Conservation (phyloP, 352 stramenopile species). For the Pythium monospermum region DNA sequence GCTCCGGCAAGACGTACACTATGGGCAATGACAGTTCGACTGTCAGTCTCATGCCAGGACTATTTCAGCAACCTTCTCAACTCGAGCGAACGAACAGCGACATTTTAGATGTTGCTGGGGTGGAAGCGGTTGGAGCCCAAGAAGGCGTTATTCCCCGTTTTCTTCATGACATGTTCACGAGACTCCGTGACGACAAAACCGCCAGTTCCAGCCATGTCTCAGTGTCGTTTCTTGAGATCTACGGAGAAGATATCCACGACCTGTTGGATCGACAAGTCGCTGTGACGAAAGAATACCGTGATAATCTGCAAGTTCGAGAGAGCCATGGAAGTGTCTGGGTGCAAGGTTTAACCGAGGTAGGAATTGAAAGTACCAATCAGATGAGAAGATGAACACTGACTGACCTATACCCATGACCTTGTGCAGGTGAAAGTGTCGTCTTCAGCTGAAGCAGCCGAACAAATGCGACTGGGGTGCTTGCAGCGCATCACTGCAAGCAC, state of each 20-base stretch:
- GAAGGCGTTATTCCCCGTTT: slow-evolving; percentile 85
- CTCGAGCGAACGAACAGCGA: slow-evolving; percentile 5
- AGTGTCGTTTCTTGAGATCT: slow-evolving; percentile 95
- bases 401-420: background rate
- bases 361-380: background rate
- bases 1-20: slow-evolving; percentile 80
- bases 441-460: slow-evolving; percentile 59
- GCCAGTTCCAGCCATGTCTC: slow-evolving; percentile 40
- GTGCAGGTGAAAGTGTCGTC: slow-evolving; percentile 47
- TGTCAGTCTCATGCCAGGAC: slow-evolving; percentile 26
- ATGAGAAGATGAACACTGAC: background rate
- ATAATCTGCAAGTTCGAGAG: slow-evolving; percentile 68
- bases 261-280: slow-evolving; percentile 58
- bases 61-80: slow-evolving; percentile 25
- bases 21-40: slow-evolving; percentile 68
- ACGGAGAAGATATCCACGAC: slow-evolving; percentile 97
- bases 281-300: slow-evolving; percentile 24
- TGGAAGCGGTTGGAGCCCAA: slow-evolving; percentile 32
- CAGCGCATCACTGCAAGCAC: slow-evolving; percentile 80
- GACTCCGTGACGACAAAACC: slow-evolving; percentile 34
- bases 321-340: slow-evolving; percentile 71
- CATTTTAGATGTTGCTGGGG: background rate
- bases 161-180: slow-evolving; percentile 67
- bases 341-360: slow-evolving; percentile 69
- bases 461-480: slow-evolving; percentile 71